These are phyloP conservation scores for Boletus barrowsii DNA, from an alignment of 768 basidiomycete genomes.

Conservation along the genomic window DNA sequence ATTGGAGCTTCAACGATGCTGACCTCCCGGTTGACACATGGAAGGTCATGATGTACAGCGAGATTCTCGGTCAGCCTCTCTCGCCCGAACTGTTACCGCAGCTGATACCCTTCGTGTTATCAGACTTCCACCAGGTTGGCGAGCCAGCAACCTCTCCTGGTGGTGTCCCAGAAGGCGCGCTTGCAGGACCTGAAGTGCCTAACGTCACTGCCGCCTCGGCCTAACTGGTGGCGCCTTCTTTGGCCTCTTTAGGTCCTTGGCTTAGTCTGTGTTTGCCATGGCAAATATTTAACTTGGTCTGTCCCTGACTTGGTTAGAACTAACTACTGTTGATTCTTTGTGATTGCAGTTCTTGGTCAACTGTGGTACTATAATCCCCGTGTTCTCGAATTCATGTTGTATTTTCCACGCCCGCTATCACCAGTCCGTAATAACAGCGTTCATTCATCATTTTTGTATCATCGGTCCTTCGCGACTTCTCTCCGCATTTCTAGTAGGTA, in stretches of 20 bases:
- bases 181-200: conserved; percentile 57
- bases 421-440: conserved; percentile 15
- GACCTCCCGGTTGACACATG: conserved; percentile 98
- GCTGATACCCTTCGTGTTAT: not conserved
- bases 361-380: conserved; percentile 15
- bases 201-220: conserved; percentile 9
- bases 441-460: conserved; percentile 2
- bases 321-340: not conserved
- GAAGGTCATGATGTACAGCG: conserved; percentile 99
- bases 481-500: not conserved
- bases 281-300: conserved; percentile 15
- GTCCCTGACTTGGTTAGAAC: not conserved
- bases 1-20: conserved; percentile 99
- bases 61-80: conserved; percentile 77
- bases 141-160: conserved; percentile 42
- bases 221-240: conserved; percentile 6
- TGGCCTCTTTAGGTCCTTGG: conserved; percentile 1
- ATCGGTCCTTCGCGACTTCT: conserved; percentile 9
- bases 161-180: conserved; percentile 55
- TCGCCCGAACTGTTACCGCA: not conserved
- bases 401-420: not conserved
- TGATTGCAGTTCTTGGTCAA: conserved; percentile 10
- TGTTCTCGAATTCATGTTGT: conserved; percentile 2
- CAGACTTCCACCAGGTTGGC: conserved; percentile 81
- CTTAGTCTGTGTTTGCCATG: not conserved